Base-by-base conservation (phyloP, 2,329 filamentous ascomycete genomes). In the Alternaria ethzedia region DNA sequence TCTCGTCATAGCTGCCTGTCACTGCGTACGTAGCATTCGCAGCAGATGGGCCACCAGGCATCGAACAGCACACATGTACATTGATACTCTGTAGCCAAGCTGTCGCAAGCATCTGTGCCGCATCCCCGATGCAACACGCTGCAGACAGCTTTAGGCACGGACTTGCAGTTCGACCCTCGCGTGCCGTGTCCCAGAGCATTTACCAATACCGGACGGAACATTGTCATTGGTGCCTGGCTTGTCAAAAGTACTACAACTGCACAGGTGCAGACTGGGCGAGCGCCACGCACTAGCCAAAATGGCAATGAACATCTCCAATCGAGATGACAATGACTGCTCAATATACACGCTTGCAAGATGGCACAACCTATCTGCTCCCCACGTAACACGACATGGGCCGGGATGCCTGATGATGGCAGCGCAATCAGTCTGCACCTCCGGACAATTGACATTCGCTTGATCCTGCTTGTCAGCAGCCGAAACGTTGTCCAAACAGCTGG, bases 1-100 rank as follows among this genome's bases (percentile, higher is more conserved):
- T 67, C 70, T 73, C 71, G 68, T 73, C 71, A 75, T 68, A 65
- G 65, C 64, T 70, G 62, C 57, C 67, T 68, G 57, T 52, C 30
- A 52, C 51, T 49, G 32, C 41, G 50, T 59, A 61, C 65, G 58
- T 41, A 66, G 52, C 57, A 59, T 57, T 67, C 44, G 28, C 57
- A 61, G 21, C 51, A 58, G 13, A 32, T 41, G 49, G 21, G 36
- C 61, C 54, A 47, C 50, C 61, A 54, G 36, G 43, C 56, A 49
- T 57, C 65, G 57, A 56, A 49, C 59, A 60, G 56, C 58, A 61
- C 61, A 64, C 55, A 36, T 59, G 59, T 56, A 56, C 59, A 54
- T 47, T 61, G 59, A 57, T 57, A 59, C 63, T 66, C 67, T 54
- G 57, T 32, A 43, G 55, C 61, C 66, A 66, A 52, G 46, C 46